Percentiles rank a stretch among this genome's conserved stretches.
Conservation (phyloP, 768 basidiomycete genomes). For the Cytidiella melzeri region DNA sequence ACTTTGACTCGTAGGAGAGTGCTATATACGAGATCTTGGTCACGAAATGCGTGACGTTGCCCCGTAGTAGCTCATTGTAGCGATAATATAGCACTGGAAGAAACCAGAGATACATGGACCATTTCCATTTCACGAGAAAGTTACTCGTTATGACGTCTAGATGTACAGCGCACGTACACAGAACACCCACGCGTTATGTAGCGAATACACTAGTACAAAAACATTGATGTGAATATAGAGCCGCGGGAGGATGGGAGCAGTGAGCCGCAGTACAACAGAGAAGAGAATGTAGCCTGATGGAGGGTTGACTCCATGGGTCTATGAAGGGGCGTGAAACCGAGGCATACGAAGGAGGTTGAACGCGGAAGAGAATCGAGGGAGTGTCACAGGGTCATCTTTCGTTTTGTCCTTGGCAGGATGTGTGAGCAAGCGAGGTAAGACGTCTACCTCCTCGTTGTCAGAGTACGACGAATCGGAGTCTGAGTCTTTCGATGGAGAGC, state of each 20-base stretch:
- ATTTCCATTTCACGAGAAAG: too few relatives aligned
- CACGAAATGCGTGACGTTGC: too few relatives aligned
- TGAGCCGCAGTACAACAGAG: neutral
- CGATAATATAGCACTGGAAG: too few relatives aligned
- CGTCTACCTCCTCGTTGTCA: neutral
- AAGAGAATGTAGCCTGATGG: constrained; percentile 4
- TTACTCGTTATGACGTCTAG: too few relatives aligned
- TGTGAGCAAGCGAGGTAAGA: neutral
- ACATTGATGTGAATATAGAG: neutral
- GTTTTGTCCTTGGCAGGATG: neutral
- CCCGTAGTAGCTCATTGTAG: too few relatives aligned
- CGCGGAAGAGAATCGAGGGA: constrained; percentile 17
- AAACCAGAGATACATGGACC: too few relatives aligned
- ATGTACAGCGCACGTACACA: too few relatives aligned
- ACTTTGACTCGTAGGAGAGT: too few relatives aligned
- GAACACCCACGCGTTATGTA: neutral
- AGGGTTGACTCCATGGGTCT: neutral
- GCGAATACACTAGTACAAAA: neutral
- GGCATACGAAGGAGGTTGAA: constrained; percentile 26
- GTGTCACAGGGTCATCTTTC: constrained; percentile 6
- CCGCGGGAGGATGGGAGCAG: neutral
- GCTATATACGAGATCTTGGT: too few relatives aligned
- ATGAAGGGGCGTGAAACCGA: constrained; percentile 17
- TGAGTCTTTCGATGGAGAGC: constrained; percentile 9
- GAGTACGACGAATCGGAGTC: neutral